These are phyloP conservation scores for Agrostemma githago DNA, from an alignment of 148 eudicot genomes.

Conservation along the genomic window DNA sequence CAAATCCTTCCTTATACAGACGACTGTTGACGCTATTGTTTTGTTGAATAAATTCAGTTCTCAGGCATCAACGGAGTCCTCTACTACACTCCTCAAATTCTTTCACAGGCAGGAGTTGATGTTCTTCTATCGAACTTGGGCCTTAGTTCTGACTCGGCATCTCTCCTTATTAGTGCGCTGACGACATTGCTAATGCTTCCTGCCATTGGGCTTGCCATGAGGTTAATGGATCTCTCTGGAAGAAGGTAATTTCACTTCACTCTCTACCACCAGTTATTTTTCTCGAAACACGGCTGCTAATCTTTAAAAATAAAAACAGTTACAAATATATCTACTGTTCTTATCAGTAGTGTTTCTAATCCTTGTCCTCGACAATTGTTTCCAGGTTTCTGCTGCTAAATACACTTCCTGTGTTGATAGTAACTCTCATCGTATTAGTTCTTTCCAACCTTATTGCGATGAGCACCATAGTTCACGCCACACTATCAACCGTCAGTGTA, in stretches of 20 bases:
- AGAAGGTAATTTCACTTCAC: slow-evolving; percentile 50
- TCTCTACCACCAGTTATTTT: not conserved
- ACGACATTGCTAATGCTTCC: slow-evolving; percentile 89
- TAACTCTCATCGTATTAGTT: slow-evolving; percentile 50
- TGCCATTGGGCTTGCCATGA: slow-evolving; percentile 71
- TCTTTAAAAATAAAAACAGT: not conserved
- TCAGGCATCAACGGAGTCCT: slow-evolving; percentile 88
- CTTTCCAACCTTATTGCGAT: slow-evolving; percentile 42
- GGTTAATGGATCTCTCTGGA: slow-evolving; percentile 76
- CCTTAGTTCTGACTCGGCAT: slow-evolving; percentile 62
- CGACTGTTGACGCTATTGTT: slow-evolving; percentile 6
- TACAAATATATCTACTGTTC: not conserved
- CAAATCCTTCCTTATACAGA: not conserved
- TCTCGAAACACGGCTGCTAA: not conserved
- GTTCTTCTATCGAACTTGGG: slow-evolving; percentile 66
- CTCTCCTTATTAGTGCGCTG: slow-evolving; percentile 63
- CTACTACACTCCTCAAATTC: slow-evolving; percentile 87
- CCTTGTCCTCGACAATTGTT: not conserved
- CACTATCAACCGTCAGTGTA: slow-evolving; percentile 63
- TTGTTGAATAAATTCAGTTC: slow-evolving; percentile 38
- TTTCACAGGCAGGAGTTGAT: slow-evolving; percentile 82
- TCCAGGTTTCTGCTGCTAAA: slow-evolving; percentile 64
- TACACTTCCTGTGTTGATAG: slow-evolving; percentile 56
- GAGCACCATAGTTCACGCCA: slow-evolving; percentile 45
- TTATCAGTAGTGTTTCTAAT: not conserved